Evolutionary conservation across 2,329 filamentous ascomycete species (phyloP), one percentile per base, ranked within the genome.

Genomic region (Pyrenophora tritici-repentis): DNA sequence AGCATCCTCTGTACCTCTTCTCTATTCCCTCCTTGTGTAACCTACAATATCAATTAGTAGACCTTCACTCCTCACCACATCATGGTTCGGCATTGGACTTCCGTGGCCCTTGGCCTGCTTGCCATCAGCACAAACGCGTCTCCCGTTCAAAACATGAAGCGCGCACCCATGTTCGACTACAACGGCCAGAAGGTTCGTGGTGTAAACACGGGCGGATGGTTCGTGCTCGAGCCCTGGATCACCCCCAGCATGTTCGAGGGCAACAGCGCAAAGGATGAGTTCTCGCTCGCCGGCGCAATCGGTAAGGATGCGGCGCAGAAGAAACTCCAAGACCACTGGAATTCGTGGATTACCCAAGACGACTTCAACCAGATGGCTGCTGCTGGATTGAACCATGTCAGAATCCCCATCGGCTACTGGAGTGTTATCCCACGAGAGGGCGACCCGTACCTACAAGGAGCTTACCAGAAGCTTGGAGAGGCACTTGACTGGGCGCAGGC

Each of bases 391-490:
- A 87, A 86, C 70, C 80, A 86, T 58, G 82, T 87, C 32, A 76
- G 85, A 39, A 87, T 88, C 47, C 85, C 85, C 1, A 78, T 88
- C 42, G 85, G 85, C 5, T 87, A 87, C 66, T 88, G 85, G 85
- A 84, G 84, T 29, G 71, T 85, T 9, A 73, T 77, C 37, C 78
- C 79, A 2, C 68, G 59, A 10, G 69, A 78, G 6, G 81, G 78
- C 6, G 83, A 86, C 45, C 84, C 84, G 14, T 87, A 84, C 59
- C 81, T 87, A 5, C 77, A 84, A 62, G 85, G 85, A 33, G 84
- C 86, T 55, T 77, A 86, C 38, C 71, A 79, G 13, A 78, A 80
- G 61, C 75, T 88, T 8, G 82, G 85, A 50, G 65, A 79, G 54
- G 81, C 84, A 18, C 76, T 87, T 47, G 70, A 74, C 53, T 86